Evolutionary conservation across 805 yeast species (phyloP).

Genomic region (Suhomyces emberorum): DNA sequence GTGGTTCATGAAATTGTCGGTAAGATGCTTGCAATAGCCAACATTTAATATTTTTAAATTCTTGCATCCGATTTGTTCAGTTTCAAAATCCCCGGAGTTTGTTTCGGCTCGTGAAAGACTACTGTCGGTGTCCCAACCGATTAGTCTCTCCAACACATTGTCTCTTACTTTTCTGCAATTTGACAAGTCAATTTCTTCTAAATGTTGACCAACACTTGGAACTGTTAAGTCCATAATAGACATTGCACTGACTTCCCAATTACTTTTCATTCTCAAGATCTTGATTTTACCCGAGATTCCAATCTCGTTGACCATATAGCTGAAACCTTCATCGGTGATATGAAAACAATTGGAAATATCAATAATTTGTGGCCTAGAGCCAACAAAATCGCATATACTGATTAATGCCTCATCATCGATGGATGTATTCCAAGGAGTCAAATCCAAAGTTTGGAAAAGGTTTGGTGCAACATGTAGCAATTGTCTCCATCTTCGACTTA

Average conservation of each 20-base stretch:
- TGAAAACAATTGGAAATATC: slow-evolving; percentile 74
- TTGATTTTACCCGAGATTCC: slow-evolving; percentile 62
- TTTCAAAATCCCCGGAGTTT: slow-evolving; percentile 6
- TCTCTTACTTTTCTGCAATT: slow-evolving; percentile 75
- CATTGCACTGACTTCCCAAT: slow-evolving; percentile 79
- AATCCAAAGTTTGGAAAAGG: slow-evolving; percentile 50
- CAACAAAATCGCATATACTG: slow-evolving; percentile 65
- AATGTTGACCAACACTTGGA: slow-evolving; percentile 56
- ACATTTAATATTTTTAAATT: slow-evolving; percentile 51
- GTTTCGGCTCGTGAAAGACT: slow-evolving; percentile 5
- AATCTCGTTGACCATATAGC: slow-evolving; percentile 64
- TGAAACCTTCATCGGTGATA: slow-evolving; percentile 71
- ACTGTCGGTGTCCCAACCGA: slow-evolving; percentile 45
- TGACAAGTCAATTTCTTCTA: slow-evolving; percentile 61
- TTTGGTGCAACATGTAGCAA: slow-evolving; percentile 55
- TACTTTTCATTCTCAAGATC: slow-evolving; percentile 58
- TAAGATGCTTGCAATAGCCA: slow-evolving; percentile 73
- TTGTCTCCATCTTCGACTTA: slow-evolving; percentile 68
- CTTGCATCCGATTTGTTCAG: slow-evolving; percentile 51
- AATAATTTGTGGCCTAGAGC: slow-evolving; percentile 58
- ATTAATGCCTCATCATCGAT: slow-evolving; percentile 57
- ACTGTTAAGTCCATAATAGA: slow-evolving; percentile 76
- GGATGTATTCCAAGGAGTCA: slow-evolving; percentile 59
- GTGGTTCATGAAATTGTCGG: slow-evolving; percentile 65
- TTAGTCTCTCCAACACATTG: slow-evolving; percentile 63